Conservation (phyloP, 1,139 yeast genomes). For the Lodderomyces oxycetoniae region DNA sequence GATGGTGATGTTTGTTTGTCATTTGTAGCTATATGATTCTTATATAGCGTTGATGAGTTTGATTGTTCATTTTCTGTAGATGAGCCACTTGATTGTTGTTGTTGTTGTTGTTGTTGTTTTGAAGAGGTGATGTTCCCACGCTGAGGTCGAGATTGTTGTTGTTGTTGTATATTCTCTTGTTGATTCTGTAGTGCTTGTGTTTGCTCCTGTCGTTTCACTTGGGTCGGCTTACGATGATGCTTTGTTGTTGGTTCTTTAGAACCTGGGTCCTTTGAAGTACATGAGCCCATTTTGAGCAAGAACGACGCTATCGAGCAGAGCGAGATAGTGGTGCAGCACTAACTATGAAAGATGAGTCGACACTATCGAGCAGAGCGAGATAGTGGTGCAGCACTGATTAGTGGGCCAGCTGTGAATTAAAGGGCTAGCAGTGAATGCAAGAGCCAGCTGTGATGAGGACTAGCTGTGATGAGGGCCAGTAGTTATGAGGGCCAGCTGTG, state of each 20-base stretch:
- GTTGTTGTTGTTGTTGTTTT: conserved; percentile 4
- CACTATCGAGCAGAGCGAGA: too few species aligned
- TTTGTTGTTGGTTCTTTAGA: conserved; percentile 4
- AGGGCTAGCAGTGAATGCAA: too few species aligned
- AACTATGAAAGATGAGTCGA: too few species aligned
- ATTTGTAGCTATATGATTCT: conserved; percentile 5
- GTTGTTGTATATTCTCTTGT: conserved; percentile 4
- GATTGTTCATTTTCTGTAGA: conserved; percentile 1
- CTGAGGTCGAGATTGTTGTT: conserved; percentile 5
- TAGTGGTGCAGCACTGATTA: too few species aligned
- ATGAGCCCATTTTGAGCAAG: conserved; percentile 15
- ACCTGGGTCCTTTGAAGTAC: conserved; percentile 15
- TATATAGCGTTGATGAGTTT: conserved; percentile 4
- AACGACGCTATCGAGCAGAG: too few species aligned
- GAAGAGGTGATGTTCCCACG: not conserved
- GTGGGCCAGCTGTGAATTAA: too few species aligned
- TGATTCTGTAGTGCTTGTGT: conserved; percentile 10
- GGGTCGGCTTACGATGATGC: conserved; percentile 7
- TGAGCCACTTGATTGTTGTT: conserved; percentile 6
- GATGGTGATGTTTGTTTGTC: conserved; percentile 7
- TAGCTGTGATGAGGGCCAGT: too few species aligned
- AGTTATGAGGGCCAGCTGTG: too few species aligned
- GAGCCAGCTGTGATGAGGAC: too few species aligned
- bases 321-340: too few species aligned
- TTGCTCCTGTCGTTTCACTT: conserved; percentile 14